Base-by-base conservation (phyloP, 2,329 filamentous ascomycete genomes). In the Colletotrichum simmondsii region DNA sequence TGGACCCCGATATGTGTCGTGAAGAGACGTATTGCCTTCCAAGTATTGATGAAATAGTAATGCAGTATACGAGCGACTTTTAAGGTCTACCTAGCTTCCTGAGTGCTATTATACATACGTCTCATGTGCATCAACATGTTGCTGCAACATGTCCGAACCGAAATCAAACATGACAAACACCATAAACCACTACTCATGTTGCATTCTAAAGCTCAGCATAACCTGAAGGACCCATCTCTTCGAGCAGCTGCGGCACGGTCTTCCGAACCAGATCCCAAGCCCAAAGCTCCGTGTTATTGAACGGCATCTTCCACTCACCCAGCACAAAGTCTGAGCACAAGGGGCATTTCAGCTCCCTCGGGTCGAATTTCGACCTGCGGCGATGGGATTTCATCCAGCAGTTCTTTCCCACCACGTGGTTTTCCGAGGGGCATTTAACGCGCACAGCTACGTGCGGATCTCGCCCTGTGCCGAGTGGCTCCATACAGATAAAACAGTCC, bases 311-410 rank as follows among this genome's bases (percentile, higher is more conserved):
- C 46, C 49, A 71, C 0, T 67, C 28, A 22, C 35, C 35, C 5
- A 56, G 6, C 11, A n/a, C 32, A 6, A 35, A 24, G 14, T 62
- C 24, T 11, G 14, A 35, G 64, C 64, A 67, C 4, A 32, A 60
- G 12, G 60, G 68, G 19, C 68, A 71, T 5, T 22, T 5, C 14
- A 71, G 56, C 19, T 54, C 67, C 16, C 58, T 12, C 52, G 22
- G 16, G 37, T 42, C 59, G 14, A 28, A 16, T 2, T 32, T 11
- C 5, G 22, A 11, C 16, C 28, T 62, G 30, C 12, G 16, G 5
- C 71, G 54, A 14, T 26, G 37, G 11, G 35, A 10, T 8, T 19
- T 24, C 54, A 56, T 65, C 66, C 60, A 73, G 61, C 71, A 73
- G 2, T 61, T 73, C 42, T 26, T 71, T 7, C 71, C 71, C 7